phyloP scores from a whole-genome alignment of 345 rosid species.

The Pistacia atlantica region DNA sequence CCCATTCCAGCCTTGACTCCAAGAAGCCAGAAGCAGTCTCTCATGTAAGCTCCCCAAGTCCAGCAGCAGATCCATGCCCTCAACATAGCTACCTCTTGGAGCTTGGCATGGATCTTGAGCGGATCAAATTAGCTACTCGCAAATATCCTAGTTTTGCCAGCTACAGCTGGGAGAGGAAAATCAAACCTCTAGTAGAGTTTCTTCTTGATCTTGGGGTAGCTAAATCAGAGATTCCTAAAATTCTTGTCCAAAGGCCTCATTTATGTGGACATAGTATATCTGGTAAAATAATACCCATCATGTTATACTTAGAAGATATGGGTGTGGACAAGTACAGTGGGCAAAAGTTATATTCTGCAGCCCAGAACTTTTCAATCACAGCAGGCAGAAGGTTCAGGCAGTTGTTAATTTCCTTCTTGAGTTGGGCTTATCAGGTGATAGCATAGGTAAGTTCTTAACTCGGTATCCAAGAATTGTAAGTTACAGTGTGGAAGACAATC shows the following conservation, averaged over 20 bases:
- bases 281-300: conserved; percentile 69
- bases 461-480: no score
- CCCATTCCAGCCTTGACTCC: no score
- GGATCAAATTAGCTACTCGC: neutral
- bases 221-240: conserved; percentile 56
- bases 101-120: neutral
- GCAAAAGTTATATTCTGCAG: conserved; percentile 37
- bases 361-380: conserved; percentile 41
- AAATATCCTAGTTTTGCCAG: neutral
- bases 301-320: conserved; percentile 63
- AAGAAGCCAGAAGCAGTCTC: no score
- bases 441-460: no score
- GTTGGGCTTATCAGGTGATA: no score
- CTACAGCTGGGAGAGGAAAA: conserved; percentile 17
- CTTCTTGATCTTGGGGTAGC: conserved; percentile 11
- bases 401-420: no score
- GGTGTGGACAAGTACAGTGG: conserved; percentile 39
- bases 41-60: no score
- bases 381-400: conserved; percentile 38
- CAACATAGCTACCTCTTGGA: conserved; percentile 19
- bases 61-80: no score
- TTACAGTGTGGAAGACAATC: no score
- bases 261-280: conserved; percentile 62
- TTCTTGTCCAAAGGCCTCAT: conserved; percentile 72
- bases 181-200: conserved; percentile 46